phyloP scores from a whole-genome alignment of 2,329 filamentous ascomycete species.

The Neonectria ditissima region DNA sequence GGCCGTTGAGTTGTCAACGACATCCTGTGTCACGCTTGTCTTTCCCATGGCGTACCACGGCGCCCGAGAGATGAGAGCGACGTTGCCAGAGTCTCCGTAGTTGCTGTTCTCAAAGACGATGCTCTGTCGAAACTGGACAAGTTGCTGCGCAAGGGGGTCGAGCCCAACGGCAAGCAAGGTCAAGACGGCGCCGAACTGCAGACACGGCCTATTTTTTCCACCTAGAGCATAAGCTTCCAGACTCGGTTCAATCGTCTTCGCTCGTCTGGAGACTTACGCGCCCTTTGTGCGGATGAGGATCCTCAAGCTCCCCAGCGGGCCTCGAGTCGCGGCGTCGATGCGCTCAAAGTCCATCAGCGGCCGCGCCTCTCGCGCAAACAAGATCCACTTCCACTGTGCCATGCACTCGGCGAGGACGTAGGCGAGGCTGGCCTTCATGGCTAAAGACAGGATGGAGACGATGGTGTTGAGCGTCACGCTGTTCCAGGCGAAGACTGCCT shows the following conservation, averaged over 20 bases:
- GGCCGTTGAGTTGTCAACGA: background rate
- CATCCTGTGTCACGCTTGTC: background rate
- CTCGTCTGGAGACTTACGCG: conserved; percentile 18
- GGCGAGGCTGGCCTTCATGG: conserved; percentile 25
- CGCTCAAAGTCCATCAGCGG: conserved; percentile 37
- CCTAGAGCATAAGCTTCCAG: background rate
- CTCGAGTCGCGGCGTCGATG: conserved; percentile 32
- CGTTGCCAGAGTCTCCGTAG: background rate
- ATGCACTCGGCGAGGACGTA: conserved; percentile 30
- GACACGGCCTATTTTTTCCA: background rate
- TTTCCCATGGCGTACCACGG: conserved; percentile 7
- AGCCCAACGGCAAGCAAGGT: conserved; percentile 22
- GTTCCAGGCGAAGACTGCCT: conserved; percentile 28
- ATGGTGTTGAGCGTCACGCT: conserved; percentile 36
- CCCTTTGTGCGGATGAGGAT: conserved; percentile 12
- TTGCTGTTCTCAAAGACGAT: conserved; percentile 4
- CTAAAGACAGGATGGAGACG: conserved; percentile 30
- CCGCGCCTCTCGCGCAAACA: conserved; percentile 20
- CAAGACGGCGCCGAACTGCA: conserved; percentile 28
- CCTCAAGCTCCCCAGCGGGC: conserved; percentile 27
- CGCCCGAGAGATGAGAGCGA: conserved; percentile 20
- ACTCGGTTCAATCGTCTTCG: background rate
- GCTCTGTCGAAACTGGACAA: conserved; percentile 18
- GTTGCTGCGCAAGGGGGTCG: conserved; percentile 28
- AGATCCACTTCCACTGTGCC: conserved; percentile 38